Base-by-base conservation (phyloP, 179 eudicot genomes). In the Heliamphora pulchella region DNA sequence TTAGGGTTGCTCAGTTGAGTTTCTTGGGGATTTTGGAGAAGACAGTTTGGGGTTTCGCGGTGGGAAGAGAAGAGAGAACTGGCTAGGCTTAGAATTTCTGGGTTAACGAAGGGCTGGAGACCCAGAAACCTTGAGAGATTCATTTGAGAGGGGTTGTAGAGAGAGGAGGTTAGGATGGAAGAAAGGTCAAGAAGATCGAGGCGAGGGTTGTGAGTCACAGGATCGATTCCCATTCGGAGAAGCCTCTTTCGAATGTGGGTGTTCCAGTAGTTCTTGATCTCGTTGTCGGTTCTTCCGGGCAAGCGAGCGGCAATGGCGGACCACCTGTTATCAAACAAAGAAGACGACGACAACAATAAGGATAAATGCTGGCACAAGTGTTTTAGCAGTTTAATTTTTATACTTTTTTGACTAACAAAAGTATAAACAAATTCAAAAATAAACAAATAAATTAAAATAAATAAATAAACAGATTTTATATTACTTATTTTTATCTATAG, bases 241-340 rank as follows among this genome's bases (percentile, higher is more conserved):
- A 89, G 91, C 76, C 91, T 84, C 70, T 89, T 89, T 67, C 91
- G 74, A 55, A 89, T 89, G 64, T 89, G 91, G 3, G 91, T 89
- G 78, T 89, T 89, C 91, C 91, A 89, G 78, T 87, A 89, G 68
- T 89, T 89, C 82, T 89, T 88, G 72, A 88, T 87, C 58, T 88
- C 91, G 9, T 88, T 88, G 62, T 88, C 91, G 0, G 91, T 88
- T 74, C 91, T 83, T 66, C 91, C 91, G 0, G 91, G 91, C 68
- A 89, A 46, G 2, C 88, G 86, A 54, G 88, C 91, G 4, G 91
- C 91, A 2, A 89, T 89, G 2, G 89, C 89, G 3, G 91, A 89
- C 91, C 91, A 89, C 85, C 91, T 88, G 47, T 31, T 31, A 31
- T 31, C 31, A 31, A 31, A 31, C 31, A 31, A 31, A 31, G 31